Percentiles rank a stretch among this genome's conserved stretches.
phyloP scores from a whole-genome alignment of 2,329 filamentous ascomycete genomes.

The Microdochium trichocladiopsis region DNA sequence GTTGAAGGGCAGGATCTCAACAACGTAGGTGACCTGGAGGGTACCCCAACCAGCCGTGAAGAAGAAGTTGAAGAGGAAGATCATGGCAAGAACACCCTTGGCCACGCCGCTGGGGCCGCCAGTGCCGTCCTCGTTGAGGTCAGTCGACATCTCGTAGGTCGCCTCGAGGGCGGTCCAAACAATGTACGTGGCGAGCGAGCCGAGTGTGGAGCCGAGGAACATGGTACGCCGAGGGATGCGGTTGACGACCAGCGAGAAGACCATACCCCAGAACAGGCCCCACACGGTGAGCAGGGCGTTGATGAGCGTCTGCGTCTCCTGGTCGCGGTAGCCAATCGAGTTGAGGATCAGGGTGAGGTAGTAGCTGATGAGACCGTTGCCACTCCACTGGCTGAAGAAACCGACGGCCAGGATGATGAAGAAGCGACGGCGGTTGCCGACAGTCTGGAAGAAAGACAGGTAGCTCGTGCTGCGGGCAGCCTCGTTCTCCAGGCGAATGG shows the following conservation, averaged over 20 bases:
- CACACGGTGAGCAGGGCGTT: conserved; percentile 31
- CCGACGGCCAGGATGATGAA: neutral
- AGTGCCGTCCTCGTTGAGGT: conserved; percentile 8
- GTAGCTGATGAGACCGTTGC: conserved; percentile 19
- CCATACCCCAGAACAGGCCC: conserved; percentile 37
- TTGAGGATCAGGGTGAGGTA: conserved; percentile 26
- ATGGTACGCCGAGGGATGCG: conserved; percentile 12
- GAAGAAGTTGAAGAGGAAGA: conserved; percentile 25
- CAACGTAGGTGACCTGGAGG: conserved; percentile 21
- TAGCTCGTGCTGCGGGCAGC: conserved; percentile 8
- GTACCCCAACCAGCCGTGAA: conserved; percentile 23
- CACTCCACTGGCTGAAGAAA: conserved; percentile 6
- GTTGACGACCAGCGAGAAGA: conserved; percentile 28
- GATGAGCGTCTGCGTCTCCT: conserved; percentile 20
- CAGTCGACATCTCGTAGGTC: conserved; percentile 19
- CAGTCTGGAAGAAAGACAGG: conserved; percentile 4
- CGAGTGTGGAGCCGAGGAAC: conserved; percentile 14
- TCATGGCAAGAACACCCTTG: conserved; percentile 18
- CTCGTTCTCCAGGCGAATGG: conserved; percentile 7
- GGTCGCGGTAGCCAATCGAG: conserved; percentile 18
- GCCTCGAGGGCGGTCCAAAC: conserved; percentile 19
- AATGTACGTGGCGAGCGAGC: conserved; percentile 9
- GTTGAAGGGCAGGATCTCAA: conserved; percentile 25
- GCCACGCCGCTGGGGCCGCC: conserved; percentile 7
- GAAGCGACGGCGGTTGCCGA: conserved; percentile 9